These are phyloP conservation scores for Filobasidium uniguttulatum DNA, from an alignment of 1,284 basidiomycete species.

Conservation along the genomic window DNA sequence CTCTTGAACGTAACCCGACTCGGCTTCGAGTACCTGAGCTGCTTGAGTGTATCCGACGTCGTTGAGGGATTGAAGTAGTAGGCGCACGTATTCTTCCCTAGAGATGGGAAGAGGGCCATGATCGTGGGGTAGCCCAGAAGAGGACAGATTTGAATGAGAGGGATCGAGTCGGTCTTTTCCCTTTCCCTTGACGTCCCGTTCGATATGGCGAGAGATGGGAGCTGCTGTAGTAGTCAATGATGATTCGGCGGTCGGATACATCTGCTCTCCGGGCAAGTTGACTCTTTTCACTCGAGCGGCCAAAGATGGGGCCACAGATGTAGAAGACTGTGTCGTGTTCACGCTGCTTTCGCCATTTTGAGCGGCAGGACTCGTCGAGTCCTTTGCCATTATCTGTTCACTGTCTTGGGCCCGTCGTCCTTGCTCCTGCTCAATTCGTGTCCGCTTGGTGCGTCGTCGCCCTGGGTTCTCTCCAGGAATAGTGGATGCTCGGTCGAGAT, in stretches of 20 bases:
- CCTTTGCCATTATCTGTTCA: no score
- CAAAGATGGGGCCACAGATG: no score
- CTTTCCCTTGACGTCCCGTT: neutral
- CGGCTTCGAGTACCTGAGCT: conserved; percentile 71
- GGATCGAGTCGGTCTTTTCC: neutral
- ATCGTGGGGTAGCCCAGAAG: neutral
- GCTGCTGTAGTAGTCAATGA: neutral
- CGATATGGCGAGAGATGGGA: neutral
- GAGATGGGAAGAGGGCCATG: conserved; percentile 32
- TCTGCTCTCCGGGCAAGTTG: neutral
- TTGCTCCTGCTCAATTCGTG: no score
- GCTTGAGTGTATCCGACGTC: conserved; percentile 94
- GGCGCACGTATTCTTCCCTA: conserved; percentile 77
- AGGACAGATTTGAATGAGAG: no score
- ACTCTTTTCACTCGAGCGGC: neutral
- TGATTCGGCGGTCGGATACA: neutral
- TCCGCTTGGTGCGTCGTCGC: no score
- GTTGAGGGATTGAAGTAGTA: conserved; percentile 76
- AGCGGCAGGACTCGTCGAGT: no score
- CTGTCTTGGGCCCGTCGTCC: no score
- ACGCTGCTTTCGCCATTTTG: no score
- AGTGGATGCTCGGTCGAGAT: no score
- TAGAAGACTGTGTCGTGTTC: no score
- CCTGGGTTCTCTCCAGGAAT: no score
- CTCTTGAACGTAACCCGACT: conserved; percentile 84